These are phyloP conservation scores for Aspergillus ustus DNA, from an alignment of 2,329 filamentous ascomycete genomes.

Conservation along the genomic window DNA sequence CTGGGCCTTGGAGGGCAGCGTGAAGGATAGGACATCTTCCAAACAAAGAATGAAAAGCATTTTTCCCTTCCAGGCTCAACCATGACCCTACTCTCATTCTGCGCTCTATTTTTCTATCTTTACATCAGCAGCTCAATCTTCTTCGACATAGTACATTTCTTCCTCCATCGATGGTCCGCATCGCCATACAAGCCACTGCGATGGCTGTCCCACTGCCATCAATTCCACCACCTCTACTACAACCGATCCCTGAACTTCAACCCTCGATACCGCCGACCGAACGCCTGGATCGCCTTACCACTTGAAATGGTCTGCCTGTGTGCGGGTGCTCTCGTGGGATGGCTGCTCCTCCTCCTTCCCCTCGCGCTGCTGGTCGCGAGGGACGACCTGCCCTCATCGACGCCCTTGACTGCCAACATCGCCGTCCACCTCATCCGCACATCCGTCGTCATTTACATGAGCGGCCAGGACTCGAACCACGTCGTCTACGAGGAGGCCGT, in stretches of 20 bases:
- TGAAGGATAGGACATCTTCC: no score
- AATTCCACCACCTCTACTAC: conserved; percentile 29
- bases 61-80: background rate
- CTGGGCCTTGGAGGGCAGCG: no score
- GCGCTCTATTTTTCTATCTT: conserved; percentile 17
- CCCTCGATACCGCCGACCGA: conserved; percentile 18
- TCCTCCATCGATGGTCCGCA: conserved; percentile 23
- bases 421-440: conserved; percentile 10
- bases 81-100: conserved; percentile 10
- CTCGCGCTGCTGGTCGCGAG: background rate
- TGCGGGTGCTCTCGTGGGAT: conserved; percentile 18
- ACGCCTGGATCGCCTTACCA: conserved; percentile 23
- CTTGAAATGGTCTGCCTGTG: conserved; percentile 21
- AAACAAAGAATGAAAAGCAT: no score
- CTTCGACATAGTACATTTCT: conserved; percentile 25
- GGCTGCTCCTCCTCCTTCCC: conserved; percentile 5
- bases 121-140: conserved; percentile 24
- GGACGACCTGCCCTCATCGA: no score
- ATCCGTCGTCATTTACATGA: conserved; percentile 16
- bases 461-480: conserved; percentile 26
- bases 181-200: conserved; percentile 21
- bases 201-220: conserved; percentile 22
- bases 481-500: conserved; percentile 19
- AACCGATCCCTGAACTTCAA: conserved; percentile 24
- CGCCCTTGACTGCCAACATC: background rate